Evolutionary conservation across 371 early-diverging fungal genomes (phyloP).

Genomic region (Mucor ambiguus): DNA sequence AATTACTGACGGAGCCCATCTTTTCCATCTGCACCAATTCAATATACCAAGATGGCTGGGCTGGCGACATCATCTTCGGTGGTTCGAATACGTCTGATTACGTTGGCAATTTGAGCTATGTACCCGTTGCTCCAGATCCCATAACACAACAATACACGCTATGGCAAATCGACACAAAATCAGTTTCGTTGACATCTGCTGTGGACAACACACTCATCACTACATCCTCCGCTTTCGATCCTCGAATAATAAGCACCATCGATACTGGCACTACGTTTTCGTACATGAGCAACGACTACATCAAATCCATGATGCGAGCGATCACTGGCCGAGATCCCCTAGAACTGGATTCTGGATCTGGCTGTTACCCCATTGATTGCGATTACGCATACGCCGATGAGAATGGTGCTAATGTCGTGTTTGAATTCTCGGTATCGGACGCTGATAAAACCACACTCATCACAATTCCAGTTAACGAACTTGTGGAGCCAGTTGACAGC

Average conservation of each 20-base stretch:
- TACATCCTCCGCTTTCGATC: constrained; percentile 15
- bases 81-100: constrained; percentile 53
- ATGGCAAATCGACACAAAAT: constrained; percentile 5
- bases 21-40: constrained; percentile 30
- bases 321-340: constrained; percentile 11
- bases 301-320: constrained; percentile 8
- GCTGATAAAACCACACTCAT: constrained; percentile 17
- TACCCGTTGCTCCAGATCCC: constrained; percentile 27
- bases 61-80: constrained; percentile 63
- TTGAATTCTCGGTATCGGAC: constrained; percentile 12
- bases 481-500: constrained; percentile 40
- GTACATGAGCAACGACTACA: constrained; percentile 28
- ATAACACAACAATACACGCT: background rate
- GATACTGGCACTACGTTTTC: constrained; percentile 49
- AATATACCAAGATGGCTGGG: constrained; percentile 7
- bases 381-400: constrained; percentile 16
- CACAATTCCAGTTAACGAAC: constrained; percentile 31
- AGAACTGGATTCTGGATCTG: background rate
- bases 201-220: constrained; percentile 19
- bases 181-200: constrained; percentile 35
- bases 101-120: constrained; percentile 50
- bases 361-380: constrained; percentile 26
- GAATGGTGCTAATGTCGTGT: constrained; percentile 19
- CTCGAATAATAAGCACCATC: background rate
- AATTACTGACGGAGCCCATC: constrained; percentile 30